Evolutionary conservation across 305 asterid species (phyloP).

Genomic region (Fraxinus latifolia): DNA sequence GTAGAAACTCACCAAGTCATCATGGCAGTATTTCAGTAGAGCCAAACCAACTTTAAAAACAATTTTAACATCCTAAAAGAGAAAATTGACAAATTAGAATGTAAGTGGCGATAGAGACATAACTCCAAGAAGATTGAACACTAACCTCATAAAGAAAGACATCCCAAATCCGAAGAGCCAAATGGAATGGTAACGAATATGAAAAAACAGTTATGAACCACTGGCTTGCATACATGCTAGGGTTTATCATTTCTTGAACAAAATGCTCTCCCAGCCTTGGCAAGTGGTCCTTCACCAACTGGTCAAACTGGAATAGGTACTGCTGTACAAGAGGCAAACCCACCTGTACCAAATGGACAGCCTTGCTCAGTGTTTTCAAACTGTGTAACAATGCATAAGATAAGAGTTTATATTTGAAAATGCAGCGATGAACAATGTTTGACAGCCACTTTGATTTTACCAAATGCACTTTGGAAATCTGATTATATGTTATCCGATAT

Average conservation of each 20-base stretch:
- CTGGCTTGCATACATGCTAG: slow-evolving; percentile 99
- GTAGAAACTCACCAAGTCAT: slow-evolving; percentile 63
- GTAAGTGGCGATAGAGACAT: slow-evolving; percentile 10
- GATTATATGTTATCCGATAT: neutral
- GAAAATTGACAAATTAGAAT: slow-evolving; percentile 11
- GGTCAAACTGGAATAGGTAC: slow-evolving; percentile 78
- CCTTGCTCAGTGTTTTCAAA: slow-evolving; percentile 11
- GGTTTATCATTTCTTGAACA: slow-evolving; percentile 82
- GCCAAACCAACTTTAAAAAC: slow-evolving; percentile 94
- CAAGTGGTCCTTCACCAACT: slow-evolving; percentile 61
- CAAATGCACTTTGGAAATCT: neutral
- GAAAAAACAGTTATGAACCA: slow-evolving; percentile 98
- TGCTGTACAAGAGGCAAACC: slow-evolving; percentile 99
- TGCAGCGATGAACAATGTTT: neutral
- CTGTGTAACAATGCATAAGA: neutral
- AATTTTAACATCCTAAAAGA: slow-evolving; percentile 70
- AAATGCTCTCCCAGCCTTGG: slow-evolving; percentile 92
- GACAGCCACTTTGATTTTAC: neutral
- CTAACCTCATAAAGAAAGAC: slow-evolving; percentile 92
- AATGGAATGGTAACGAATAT: slow-evolving; percentile 89
- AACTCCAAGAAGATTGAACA: slow-evolving; percentile 4
- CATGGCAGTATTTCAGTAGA: slow-evolving; percentile 82
- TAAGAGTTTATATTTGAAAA: neutral
- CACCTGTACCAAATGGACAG: slow-evolving; percentile 50
- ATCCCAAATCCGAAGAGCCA: slow-evolving; percentile 97